Evolutionary conservation across 2,329 filamentous ascomycete species (phyloP).

Genomic region (Ceratocystis alfenasii): DNA sequence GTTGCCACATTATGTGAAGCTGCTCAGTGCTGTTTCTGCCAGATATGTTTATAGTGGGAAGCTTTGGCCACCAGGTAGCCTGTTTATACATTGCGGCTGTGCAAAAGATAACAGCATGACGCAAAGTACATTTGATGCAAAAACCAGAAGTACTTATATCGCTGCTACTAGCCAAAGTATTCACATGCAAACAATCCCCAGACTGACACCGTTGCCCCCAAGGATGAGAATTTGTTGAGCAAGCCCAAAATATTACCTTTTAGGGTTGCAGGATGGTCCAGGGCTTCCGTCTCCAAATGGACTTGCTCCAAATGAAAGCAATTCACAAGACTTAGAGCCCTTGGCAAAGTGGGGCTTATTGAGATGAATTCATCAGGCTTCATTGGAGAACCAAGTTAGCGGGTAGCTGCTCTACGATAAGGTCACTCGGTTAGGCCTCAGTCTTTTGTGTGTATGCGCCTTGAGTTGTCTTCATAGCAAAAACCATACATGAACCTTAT

Average conservation of each 20-base stretch:
- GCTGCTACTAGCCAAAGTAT: background rate
- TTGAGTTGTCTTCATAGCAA: too few relatives aligned
- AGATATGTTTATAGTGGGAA: background rate
- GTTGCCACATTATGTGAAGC: background rate
- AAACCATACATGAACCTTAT: too few relatives aligned
- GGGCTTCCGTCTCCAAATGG: background rate
- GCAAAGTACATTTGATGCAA: background rate
- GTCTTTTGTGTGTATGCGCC: background rate
- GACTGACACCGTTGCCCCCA: too few relatives aligned
- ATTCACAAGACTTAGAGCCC: background rate
- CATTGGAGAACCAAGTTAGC: background rate
- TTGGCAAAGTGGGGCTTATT: constrained; percentile 2
- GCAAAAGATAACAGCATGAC: background rate
- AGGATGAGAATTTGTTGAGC: background rate
- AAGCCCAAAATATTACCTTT: background rate
- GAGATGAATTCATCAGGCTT: background rate
- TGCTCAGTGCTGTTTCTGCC: background rate
- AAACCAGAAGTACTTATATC: background rate
- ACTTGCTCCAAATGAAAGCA: constrained; percentile 2
- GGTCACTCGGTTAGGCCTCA: background rate
- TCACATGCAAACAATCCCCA: background rate
- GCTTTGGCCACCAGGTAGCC: background rate
- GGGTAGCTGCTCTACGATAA: background rate
- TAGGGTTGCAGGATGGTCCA: background rate
- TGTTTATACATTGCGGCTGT: background rate